Conservation (phyloP, 73 alveolate species). For the Breviolum minutum region DNA sequence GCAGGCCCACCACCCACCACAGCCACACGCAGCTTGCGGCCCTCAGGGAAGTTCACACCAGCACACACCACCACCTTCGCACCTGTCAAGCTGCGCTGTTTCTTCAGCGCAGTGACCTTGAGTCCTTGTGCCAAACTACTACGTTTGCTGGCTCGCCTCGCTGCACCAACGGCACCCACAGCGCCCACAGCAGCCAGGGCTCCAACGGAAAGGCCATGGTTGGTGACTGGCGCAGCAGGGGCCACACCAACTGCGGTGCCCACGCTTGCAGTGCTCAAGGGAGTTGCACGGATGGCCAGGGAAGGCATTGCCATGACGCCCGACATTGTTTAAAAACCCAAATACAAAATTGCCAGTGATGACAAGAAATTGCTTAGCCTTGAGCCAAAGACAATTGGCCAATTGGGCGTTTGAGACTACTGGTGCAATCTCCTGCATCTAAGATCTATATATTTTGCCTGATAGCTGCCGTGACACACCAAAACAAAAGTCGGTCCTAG, state of each 20-base stretch:
- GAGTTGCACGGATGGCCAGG: constrained; percentile 17
- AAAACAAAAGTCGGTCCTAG: too few species aligned
- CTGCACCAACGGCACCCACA: background rate
- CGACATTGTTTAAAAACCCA: constrained; percentile 15
- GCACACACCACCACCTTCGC: constrained; percentile 84
- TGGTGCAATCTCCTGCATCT: too few species aligned
- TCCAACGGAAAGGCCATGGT: background rate
- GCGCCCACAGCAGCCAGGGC: constrained; percentile 37
- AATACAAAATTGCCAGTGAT: background rate
- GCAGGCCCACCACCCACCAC: constrained; percentile 95
- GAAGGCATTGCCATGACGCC: constrained; percentile 63
- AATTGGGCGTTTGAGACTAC: too few species aligned
- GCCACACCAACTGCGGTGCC: too few species aligned
- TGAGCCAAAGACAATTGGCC: background rate
- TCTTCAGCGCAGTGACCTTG: background rate
- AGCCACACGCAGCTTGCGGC: constrained; percentile 94
- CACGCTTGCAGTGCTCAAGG: background rate
- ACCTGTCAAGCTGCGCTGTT: constrained; percentile 1
- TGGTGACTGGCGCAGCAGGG: background rate
- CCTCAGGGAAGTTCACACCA: constrained; percentile 82
- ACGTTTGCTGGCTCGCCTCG: background rate
- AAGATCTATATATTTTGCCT: too few species aligned
- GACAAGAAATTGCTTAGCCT: constrained; percentile 18
- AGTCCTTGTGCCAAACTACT: constrained; percentile 5
- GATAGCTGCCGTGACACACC: too few species aligned